Percentiles rank a stretch among this genome's conserved stretches.
phyloP scores from a whole-genome alignment of 768 basidiomycete genomes.

The Pleurotus eryngii region DNA sequence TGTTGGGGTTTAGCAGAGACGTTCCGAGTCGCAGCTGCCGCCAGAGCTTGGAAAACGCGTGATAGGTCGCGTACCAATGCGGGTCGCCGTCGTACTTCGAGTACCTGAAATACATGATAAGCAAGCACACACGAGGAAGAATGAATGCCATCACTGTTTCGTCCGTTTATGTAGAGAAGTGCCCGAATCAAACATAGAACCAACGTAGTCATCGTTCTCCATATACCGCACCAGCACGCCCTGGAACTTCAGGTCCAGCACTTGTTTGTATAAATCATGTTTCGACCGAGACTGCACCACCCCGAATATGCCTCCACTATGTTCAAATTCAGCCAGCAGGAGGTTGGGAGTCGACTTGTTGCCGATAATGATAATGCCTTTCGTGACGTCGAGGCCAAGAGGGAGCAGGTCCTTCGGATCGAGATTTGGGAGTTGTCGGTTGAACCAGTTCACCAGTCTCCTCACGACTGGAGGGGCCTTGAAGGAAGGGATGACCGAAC shows the following conservation, averaged over 20 bases:
- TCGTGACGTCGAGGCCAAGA: constrained; percentile 72
- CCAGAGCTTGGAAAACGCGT: constrained; percentile 51
- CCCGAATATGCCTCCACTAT: constrained; percentile 77
- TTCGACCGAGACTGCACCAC: constrained; percentile 81
- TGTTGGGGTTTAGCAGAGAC: not conserved
- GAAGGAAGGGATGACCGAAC: constrained; percentile 26
- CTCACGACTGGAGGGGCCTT: constrained; percentile 35
- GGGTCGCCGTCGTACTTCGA: constrained; percentile 17
- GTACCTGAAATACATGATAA: constrained; percentile 18
- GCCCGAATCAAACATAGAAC: constrained; percentile 65
- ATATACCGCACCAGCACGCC: constrained; percentile 61
- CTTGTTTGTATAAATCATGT: constrained; percentile 80
- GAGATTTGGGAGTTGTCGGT: constrained; percentile 61
- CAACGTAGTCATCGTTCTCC: constrained; percentile 74
- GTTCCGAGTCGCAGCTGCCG: constrained; percentile 43
- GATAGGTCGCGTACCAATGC: constrained; percentile 34
- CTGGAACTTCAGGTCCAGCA: constrained; percentile 69
- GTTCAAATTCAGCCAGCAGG: constrained; percentile 76
- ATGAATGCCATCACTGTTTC: constrained; percentile 33
- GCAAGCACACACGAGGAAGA: not conserved
- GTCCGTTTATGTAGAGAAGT: constrained; percentile 56
- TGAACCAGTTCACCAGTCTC: constrained; percentile 47
- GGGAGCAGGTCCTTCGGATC: constrained; percentile 87
- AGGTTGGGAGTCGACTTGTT: constrained; percentile 83
- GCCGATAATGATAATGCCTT: constrained; percentile 80